Conservation (phyloP, 306 rosid genomes). For the Trifolium repens region DNA sequence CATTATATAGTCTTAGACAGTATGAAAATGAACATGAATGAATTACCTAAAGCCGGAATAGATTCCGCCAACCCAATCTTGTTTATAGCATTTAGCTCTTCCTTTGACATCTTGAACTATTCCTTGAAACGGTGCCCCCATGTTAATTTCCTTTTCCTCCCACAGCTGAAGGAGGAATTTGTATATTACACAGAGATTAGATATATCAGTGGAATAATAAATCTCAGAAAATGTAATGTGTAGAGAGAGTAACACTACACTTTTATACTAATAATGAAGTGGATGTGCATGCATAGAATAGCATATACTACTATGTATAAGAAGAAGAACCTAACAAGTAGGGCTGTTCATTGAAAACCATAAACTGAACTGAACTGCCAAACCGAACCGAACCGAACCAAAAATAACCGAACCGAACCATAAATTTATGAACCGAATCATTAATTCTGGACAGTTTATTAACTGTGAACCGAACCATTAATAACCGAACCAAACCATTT, state of each 20-base stretch:
- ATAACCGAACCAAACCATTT: no score
- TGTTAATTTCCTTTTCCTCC: constrained; percentile 34
- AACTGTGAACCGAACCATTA: no score
- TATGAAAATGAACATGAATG: not conserved
- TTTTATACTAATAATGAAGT: not conserved
- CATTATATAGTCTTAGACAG: not conserved
- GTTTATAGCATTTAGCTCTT: constrained; percentile 71
- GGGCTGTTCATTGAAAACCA: no score
- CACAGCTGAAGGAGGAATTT: constrained; percentile 27
- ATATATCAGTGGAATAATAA: not conserved
- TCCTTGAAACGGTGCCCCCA: constrained; percentile 62
- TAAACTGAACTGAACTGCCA: no score
- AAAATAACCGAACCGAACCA: no score
- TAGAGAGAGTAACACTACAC: not conserved
- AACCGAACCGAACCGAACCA: no score
- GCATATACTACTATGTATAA: no score
- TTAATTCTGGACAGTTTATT: no score
- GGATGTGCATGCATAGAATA: constrained; percentile 6
- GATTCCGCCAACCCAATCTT: constrained; percentile 69
- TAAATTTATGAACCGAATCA: no score
- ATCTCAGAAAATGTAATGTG: constrained; percentile 17
- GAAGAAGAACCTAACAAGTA: not conserved
- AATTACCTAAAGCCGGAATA: constrained; percentile 68
- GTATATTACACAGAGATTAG: not conserved
- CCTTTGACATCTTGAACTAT: constrained; percentile 72